Evolutionary conservation across 2,329 filamentous ascomycete species (phyloP), one percentile per base, ranked within the genome.

Genomic region (Penicillium sp.): DNA sequence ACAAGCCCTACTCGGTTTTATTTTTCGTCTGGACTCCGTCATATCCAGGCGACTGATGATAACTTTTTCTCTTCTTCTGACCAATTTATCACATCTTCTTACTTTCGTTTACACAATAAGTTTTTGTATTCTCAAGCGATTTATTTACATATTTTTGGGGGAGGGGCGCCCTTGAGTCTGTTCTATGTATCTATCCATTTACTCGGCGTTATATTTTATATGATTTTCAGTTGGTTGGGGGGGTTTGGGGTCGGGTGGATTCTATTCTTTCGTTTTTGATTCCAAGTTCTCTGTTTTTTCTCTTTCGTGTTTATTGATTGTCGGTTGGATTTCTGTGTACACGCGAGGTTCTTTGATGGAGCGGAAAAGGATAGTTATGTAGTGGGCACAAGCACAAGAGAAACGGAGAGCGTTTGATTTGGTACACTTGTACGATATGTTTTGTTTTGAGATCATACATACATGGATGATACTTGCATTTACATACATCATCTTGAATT

Each of bases 141-240:
- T 43, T 33, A 33, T 47, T 33, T 33, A 46, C 50, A 43, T 21
- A 20, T 23, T 43, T 12, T 23, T 18, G 18, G 45, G 14, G 42
- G 42, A 33, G 51, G 40, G 45, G 42, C 50, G 30, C 20, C 3
- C 24, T 38, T n/a, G 38, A 42, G 40, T 12, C 28, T 30, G n/a
- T 11, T 7, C 45, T 30, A 35, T 46, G 26, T 33, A 53, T 53
- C 28, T 53, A 53, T 33, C 33, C 51, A 53, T 53, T 53, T 24
- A 47, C 28, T 46, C 28, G 51, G 51, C 51, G 51, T 53, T 53
- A 8, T 52, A 52, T 45, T 46, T 52, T 26, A 45, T 52, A 52
- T 35, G 28, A 6, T 52, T 24, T 23, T 14, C 21, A n/a, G 12
- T 24, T 23, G 43, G 20, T 24, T 9, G 1, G 38, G 43, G n/a